These are phyloP conservation scores for Leishmania amazonensis DNA, from an alignment of 208 protist species.

Conservation along the genomic window DNA sequence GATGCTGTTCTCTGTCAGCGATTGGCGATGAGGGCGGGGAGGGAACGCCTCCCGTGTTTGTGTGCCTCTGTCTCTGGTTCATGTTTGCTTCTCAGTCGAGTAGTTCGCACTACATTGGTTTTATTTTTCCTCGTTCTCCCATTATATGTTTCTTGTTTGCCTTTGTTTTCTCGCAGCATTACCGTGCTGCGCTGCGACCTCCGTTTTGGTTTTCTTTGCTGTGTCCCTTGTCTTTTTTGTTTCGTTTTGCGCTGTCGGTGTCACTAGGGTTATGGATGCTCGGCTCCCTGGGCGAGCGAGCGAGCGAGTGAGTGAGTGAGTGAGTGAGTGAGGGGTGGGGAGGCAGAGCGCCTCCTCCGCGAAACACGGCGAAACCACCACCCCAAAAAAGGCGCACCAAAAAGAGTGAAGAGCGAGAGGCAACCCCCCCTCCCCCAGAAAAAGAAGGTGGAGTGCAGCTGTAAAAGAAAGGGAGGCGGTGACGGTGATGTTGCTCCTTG, in stretches of 20 bases:
- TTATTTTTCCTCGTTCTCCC: background rate
- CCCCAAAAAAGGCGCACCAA: background rate
- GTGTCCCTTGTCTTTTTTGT: background rate
- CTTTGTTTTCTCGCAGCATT: background rate
- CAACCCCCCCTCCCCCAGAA: background rate
- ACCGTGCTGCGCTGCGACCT: background rate
- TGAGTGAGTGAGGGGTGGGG: too few species aligned
- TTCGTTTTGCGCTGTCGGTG: background rate
- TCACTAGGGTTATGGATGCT: background rate
- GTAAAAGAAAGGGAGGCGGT: background rate
- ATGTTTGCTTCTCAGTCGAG: constrained; percentile 7
- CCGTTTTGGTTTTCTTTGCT: background rate
- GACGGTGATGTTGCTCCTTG: background rate
- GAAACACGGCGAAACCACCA: background rate
- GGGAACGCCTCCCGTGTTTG: background rate
- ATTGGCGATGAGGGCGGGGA: background rate
- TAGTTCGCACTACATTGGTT: background rate
- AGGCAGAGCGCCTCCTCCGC: too few species aligned
- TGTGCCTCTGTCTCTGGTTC: background rate
- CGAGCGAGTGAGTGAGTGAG: background rate
- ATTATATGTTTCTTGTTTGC: background rate
- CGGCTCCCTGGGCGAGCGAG: background rate
- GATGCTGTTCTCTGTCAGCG: background rate
- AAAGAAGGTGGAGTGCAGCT: background rate
- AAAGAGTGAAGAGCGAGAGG: background rate